Percentiles rank a stretch among this genome's conserved stretches.
phyloP scores from a whole-genome alignment of 1,139 yeast species.

The Meyerozyma athensensis region DNA sequence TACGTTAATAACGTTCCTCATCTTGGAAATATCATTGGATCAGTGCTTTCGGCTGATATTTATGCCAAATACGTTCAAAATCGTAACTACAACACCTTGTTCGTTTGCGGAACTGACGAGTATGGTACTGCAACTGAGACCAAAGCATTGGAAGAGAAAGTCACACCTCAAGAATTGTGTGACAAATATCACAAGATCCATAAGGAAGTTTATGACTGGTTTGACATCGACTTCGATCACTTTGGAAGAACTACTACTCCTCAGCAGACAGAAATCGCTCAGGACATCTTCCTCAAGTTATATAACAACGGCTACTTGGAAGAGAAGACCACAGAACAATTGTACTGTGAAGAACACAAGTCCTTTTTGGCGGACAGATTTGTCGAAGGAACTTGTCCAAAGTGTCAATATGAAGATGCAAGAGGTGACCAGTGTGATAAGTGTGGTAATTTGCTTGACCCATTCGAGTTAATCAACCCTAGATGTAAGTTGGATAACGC shows the following conservation, averaged over 20 bases:
- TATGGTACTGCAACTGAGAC: slow-evolving; percentile 99
- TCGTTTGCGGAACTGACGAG: slow-evolving; percentile 95
- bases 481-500: slow-evolving; percentile 90
- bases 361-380: slow-evolving; percentile 94
- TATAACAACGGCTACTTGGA: slow-evolving; percentile 73
- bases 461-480: slow-evolving; percentile 89
- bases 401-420: slow-evolving; percentile 92
- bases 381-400: slow-evolving; percentile 97
- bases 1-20: slow-evolving; percentile 98
- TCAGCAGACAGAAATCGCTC: slow-evolving; percentile 92
- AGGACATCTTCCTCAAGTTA: slow-evolving; percentile 78
- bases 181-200: slow-evolving; percentile 86
- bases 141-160: slow-evolving; percentile 90
- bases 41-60: slow-evolving; percentile 92
- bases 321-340: slow-evolving; percentile 82
- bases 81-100: slow-evolving; percentile 82
- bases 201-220: slow-evolving; percentile 92
- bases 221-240: slow-evolving; percentile 87
- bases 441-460: slow-evolving; percentile 86
- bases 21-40: slow-evolving; percentile 93
- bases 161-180: slow-evolving; percentile 83
- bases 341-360: slow-evolving; percentile 85
- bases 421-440: slow-evolving; percentile 99
- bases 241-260: slow-evolving; percentile 96
- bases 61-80: slow-evolving; percentile 86